Conservation (phyloP, 768 basidiomycete genomes). For the Kondoa subrosea region DNA sequence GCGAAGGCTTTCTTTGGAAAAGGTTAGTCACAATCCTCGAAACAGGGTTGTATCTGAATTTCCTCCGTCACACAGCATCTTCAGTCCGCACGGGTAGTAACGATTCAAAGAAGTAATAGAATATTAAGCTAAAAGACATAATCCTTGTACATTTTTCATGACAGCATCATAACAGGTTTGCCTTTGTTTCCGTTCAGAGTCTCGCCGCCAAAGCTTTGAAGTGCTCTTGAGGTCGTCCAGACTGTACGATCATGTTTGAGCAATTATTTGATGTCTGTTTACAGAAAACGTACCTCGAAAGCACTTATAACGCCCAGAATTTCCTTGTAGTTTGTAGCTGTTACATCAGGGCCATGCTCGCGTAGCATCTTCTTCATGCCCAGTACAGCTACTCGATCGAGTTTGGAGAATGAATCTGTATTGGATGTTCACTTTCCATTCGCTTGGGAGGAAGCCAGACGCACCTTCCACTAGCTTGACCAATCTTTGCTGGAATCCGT, state of each 20-base stretch:
- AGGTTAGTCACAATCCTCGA: too few species aligned
- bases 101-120: too few species aligned
- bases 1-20: too few species aligned
- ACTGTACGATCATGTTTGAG: neutral
- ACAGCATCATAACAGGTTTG: too few species aligned
- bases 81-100: neutral
- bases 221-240: neutral
- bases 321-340: neutral
- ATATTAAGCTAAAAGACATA: too few species aligned
- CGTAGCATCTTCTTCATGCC: slow-evolving; percentile 1
- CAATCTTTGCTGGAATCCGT: neutral
- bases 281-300: neutral
- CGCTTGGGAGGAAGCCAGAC: neutral
- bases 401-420: neutral
- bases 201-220: neutral
- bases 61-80: too few species aligned
- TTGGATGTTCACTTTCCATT: neutral
- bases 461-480: neutral
- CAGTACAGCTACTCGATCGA: neutral
- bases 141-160: too few species aligned
- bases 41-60: too few species aligned
- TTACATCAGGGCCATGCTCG: neutral
- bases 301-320: neutral
- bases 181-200: too few species aligned
- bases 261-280: neutral